These are phyloP conservation scores for Aphanomyces cochlioides DNA, from an alignment of 352 stramenopile species.

Conservation along the genomic window DNA sequence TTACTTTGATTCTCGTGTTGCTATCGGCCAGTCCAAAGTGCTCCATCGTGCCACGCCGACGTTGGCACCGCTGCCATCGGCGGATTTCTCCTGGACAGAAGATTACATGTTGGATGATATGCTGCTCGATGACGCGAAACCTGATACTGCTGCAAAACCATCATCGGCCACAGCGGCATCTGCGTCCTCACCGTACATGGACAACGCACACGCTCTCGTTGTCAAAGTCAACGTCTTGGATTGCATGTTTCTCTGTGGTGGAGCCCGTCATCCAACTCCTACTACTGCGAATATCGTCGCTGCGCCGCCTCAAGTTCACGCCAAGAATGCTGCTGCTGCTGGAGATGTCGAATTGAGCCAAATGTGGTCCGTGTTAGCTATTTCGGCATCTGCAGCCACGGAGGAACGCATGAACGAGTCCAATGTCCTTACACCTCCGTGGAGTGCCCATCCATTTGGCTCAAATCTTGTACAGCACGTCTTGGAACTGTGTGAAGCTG, in stretches of 20 bases:
- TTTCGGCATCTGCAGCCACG: conserved; percentile 43
- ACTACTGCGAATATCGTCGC: not conserved
- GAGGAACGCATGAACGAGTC: not conserved
- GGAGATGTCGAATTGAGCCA: conserved; percentile 65
- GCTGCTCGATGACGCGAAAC: not conserved
- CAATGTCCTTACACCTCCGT: conserved; percentile 43
- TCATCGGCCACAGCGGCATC: not conserved
- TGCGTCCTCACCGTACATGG: not conserved
- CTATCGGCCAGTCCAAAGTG: conserved; percentile 55
- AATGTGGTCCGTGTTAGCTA: conserved; percentile 75
- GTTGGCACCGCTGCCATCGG: not conserved
- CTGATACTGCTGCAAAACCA: not conserved
- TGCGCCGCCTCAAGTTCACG: not conserved
- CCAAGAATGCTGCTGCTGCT: conserved; percentile 1
- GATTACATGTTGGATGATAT: conserved; percentile 4
- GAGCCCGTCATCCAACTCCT: not conserved
- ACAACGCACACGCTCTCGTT: conserved; percentile 3
- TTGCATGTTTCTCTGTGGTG: conserved; percentile 3
- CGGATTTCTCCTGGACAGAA: not conserved
- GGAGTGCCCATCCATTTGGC: conserved; percentile 77
- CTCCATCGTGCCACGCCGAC: not conserved
- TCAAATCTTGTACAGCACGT: conserved; percentile 71
- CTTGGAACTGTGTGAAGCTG: conserved; percentile 73
- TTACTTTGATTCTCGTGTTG: conserved; percentile 77
- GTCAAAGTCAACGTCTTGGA: conserved; percentile 18